A percentile compares a stretch with the other conserved stretches of the same genome.
Evolutionary conservation across 2,329 filamentous ascomycete species (phyloP).

Genomic region (Sarocladium brachiariae): DNA sequence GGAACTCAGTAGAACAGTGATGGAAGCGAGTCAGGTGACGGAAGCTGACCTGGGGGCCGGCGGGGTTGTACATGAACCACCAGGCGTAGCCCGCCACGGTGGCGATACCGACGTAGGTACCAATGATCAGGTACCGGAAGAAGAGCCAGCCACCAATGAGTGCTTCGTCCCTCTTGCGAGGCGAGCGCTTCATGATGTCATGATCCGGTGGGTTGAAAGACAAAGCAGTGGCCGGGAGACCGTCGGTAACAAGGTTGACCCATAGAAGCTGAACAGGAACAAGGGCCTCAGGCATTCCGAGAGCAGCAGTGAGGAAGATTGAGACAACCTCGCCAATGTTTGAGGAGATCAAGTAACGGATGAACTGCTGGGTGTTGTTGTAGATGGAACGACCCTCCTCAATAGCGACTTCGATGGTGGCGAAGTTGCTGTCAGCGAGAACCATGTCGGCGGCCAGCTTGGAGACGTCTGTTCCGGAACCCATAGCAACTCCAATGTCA

Average conservation of each 20-base stretch:
- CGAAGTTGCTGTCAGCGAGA: constrained; percentile 96
- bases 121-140: constrained; percentile 94
- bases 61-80: constrained; percentile 97
- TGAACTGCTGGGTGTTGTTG: constrained; percentile 99
- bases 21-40: constrained; percentile 90
- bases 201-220: constrained; percentile 99
- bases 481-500: constrained; percentile 98
- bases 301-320: constrained; percentile 92
- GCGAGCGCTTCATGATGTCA: constrained; percentile 91
- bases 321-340: constrained; percentile 99
- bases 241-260: constrained; percentile 98
- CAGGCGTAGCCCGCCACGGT: constrained; percentile 98
- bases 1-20: constrained; percentile 77
- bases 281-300: constrained; percentile 95
- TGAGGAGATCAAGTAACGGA: constrained; percentile 96
- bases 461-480: constrained; percentile 92
- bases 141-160: constrained; percentile 95
- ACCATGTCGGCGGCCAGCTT: constrained; percentile 98
- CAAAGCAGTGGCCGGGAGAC: constrained; percentile 88
- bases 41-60: constrained; percentile 87
- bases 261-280: constrained; percentile 96
- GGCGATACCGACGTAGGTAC: constrained; percentile 87
- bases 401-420: constrained; percentile 91
- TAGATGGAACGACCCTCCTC: constrained; percentile 98
- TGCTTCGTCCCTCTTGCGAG: constrained; percentile 84